Base-by-base conservation (phyloP, 2,329 filamentous ascomycete genomes). In the Zelopaecilomyces penicillatus region DNA sequence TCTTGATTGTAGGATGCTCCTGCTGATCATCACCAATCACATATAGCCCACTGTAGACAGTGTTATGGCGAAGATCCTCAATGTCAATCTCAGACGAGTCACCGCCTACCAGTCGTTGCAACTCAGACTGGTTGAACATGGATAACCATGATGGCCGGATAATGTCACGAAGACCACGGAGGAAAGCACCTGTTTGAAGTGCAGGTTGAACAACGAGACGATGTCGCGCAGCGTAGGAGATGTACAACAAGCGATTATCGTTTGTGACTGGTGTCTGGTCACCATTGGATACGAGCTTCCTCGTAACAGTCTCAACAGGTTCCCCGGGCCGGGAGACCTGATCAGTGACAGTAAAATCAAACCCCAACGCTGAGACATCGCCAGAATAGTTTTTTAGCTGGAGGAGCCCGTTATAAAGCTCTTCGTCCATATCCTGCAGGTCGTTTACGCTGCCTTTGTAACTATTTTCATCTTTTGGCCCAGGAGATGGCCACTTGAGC, bases 101-200 rank as follows among this genome's bases (percentile, higher is more conserved):
- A 37, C 93, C 93, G 43, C 89, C 87, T 11, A 98, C 85, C 5
- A 98, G 81, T 1, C 87, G 93, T 66, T 97, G 93, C 4, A 98
- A 76, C 63, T 98, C 93, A 3, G 80, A 80, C 62, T 96, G 91
- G 64, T 98, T 98, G 72, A 98, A 98, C 93, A 98, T 97, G 56
- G 85, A 89, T 4, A 98, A 76, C 93, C 93, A 98, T 4, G 80
- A 80, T 0, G 91, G 90, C 47, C 90, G 84, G 52, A 98, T 93
- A 59, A 98, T 95, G 52, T 83, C 75, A 26, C 85, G 81, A 1
- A 98, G 78, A 0, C 93, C 93, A 45, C 81, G 81, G 6, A 98
- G 75, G 62, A 98, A 98, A 1, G 89, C 88, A 26, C 81, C 76
- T 1, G 90, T 96, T 59, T 96, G 89, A n/a, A 74, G 68, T 41